Base-by-base conservation (phyloP, 176 grass and related monocot genomes). In the Musa acuminata region DNA sequence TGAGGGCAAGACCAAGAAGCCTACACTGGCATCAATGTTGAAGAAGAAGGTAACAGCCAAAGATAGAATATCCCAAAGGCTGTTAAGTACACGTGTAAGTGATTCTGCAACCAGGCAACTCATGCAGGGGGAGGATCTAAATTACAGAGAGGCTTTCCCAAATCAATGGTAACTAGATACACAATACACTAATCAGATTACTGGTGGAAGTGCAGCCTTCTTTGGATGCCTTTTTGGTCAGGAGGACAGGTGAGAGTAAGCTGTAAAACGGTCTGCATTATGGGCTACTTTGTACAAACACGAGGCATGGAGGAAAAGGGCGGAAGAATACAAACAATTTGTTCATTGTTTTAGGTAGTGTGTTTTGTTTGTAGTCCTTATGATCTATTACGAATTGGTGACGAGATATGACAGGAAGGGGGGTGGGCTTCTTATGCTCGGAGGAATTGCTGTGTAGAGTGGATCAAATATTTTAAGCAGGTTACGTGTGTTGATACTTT, bases 21-120 rank as follows among this genome's bases (percentile, higher is more conserved):
- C 80, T 73, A 89, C 90, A 58, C 74, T 93, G 63, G 84, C 90
- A 13, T 98, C 88, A 8, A 93, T 98, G 94, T 79, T 98, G 80
- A 91, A 93, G 75, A 98, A 89, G 80, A 98, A 93, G 87, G 75
- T 87, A 77, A 91, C 88, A 52, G 60, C 75, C 35, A 98, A 89
- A 82, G 90, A 93, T 87, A 93, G 90, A 78, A 85, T 98, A 87
- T 58, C 82, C 19, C 82, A 83, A 66, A 93, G 85, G 82, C 87
- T 98, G 80, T 68, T 93, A 52, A 90, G 78, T 66, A 16, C 76
- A 26, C 73, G 58, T 51, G 82, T 80, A 77, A 87, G 72, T 17
- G 90, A 92, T 63, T 82, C 73, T 14, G 81, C 84, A 19, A 78
- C 67, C 77, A 84, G 68, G 63, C 79, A 92, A 59, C 62, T 67